Percentiles rank a stretch among this genome's conserved stretches.
phyloP scores from a whole-genome alignment of 2,329 filamentous ascomycete species.

The Colletotrichum sp. region DNA sequence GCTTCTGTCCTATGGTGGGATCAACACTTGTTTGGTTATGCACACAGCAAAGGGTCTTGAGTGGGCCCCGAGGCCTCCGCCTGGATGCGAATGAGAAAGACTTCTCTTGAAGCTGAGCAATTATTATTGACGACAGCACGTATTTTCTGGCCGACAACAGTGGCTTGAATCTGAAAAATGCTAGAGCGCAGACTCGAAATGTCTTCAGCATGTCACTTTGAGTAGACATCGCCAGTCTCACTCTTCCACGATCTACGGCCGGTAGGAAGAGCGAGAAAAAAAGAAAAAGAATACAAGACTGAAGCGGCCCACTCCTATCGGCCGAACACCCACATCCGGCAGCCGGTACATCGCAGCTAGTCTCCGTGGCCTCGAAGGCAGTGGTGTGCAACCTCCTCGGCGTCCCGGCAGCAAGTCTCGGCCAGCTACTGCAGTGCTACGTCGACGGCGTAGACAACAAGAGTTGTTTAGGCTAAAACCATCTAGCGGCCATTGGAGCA shows the following conservation, averaged over 20 bases:
- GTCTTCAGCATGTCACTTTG: neutral
- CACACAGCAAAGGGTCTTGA: neutral
- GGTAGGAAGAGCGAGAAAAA: neutral
- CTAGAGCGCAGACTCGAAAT: fast-evolving
- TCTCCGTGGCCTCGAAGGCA: neutral
- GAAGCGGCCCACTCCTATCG: neutral
- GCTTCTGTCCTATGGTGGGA: neutral
- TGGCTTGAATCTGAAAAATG: neutral
- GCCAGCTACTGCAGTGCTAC: neutral
- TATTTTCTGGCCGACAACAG: neutral
- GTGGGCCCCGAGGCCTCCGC: neutral
- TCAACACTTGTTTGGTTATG: neutral
- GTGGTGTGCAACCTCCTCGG: neutral
- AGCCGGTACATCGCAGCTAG: neutral
- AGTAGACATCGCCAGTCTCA: neutral
- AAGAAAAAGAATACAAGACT: neutral
- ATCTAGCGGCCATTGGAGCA: neutral
- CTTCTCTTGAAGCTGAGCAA: neutral
- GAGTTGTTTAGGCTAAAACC: neutral
- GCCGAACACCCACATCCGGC: neutral
- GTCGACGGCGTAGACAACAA: neutral
- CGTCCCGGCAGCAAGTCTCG: neutral
- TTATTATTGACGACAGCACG: neutral
- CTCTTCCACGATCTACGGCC: neutral
- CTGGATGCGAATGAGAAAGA: neutral